Evolutionary conservation across 345 rosid genomes (phyloP).

Genomic region (Gossypium sturtianum): DNA sequence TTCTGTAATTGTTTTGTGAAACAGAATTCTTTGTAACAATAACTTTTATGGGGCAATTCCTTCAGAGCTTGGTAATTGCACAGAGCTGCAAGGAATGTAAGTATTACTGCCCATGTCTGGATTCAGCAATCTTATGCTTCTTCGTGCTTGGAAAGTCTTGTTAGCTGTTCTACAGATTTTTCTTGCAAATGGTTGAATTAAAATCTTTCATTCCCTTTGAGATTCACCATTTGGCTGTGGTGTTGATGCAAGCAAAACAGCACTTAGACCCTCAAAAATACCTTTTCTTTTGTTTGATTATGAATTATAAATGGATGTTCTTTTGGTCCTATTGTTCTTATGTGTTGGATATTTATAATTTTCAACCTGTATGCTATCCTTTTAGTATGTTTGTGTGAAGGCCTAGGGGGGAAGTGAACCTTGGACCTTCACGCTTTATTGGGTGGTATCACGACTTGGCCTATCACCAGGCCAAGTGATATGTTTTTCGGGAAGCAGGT

Average conservation of each 20-base stretch:
- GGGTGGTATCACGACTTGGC: background rate
- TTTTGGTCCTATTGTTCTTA: background rate
- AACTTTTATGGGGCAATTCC: constrained; percentile 80
- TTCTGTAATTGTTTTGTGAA: constrained; percentile 17
- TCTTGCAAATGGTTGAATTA: constrained; percentile 3
- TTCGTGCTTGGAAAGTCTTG: background rate
- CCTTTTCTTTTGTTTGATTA: background rate
- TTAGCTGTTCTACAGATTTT: background rate
- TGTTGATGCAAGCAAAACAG: background rate
- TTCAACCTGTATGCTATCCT: background rate
- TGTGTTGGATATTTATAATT: background rate
- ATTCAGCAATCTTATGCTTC: background rate
- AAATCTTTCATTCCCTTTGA: background rate
- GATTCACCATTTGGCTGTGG: background rate
- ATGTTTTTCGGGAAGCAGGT: background rate
- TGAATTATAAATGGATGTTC: background rate
- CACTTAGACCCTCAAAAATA: background rate
- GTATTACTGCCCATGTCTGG: constrained; percentile 12
- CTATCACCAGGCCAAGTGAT: background rate
- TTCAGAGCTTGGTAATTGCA: constrained; percentile 75
- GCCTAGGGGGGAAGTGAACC: constrained; percentile 6
- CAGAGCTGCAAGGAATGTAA: constrained; percentile 75
- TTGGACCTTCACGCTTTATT: background rate
- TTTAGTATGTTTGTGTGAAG: background rate
- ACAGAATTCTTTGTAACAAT: constrained; percentile 75